Conservation (phyloP, 2,329 filamentous ascomycete genomes). For the Aquanectria penicillioides region DNA sequence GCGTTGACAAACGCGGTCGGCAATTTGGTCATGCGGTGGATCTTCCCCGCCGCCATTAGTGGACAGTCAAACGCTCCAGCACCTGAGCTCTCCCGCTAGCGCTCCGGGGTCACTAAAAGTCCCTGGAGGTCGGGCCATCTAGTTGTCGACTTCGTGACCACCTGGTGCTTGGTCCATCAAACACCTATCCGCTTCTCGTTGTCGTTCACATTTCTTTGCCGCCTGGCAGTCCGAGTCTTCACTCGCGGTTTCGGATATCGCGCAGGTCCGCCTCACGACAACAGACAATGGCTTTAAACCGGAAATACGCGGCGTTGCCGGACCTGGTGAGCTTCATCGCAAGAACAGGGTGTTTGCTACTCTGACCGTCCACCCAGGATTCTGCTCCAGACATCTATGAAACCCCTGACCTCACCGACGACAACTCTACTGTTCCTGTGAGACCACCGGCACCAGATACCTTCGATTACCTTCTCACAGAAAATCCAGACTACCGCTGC, state of each 20-base stretch:
- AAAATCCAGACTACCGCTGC: conserved; percentile 61
- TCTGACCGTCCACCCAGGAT: conserved; percentile 65
- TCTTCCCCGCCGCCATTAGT: conserved; percentile 6
- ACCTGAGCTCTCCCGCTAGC: background rate
- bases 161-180: background rate
- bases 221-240: background rate
- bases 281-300: conserved; percentile 74
- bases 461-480: conserved; percentile 35
- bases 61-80: background rate
- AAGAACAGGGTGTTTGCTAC: conserved; percentile 3
- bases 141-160: conserved; percentile 4
- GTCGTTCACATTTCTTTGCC: background rate
- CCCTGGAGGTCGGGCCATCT: conserved; percentile 16
- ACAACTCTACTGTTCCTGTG: conserved; percentile 86
- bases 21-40: conserved; percentile 12
- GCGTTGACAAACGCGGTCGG: conserved; percentile 32
- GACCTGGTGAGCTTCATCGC: conserved; percentile 69
- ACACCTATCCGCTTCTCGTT: background rate
- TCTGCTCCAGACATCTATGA: conserved; percentile 96
- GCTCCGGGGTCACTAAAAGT: conserved; percentile 9
- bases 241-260: background rate
- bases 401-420: conserved; percentile 91
- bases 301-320: conserved; percentile 84
- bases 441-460: conserved; percentile 43
- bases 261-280: background rate